Evolutionary conservation across 2,329 filamentous ascomycete genomes (phyloP).

Genomic region (Verticillium isaacii): DNA sequence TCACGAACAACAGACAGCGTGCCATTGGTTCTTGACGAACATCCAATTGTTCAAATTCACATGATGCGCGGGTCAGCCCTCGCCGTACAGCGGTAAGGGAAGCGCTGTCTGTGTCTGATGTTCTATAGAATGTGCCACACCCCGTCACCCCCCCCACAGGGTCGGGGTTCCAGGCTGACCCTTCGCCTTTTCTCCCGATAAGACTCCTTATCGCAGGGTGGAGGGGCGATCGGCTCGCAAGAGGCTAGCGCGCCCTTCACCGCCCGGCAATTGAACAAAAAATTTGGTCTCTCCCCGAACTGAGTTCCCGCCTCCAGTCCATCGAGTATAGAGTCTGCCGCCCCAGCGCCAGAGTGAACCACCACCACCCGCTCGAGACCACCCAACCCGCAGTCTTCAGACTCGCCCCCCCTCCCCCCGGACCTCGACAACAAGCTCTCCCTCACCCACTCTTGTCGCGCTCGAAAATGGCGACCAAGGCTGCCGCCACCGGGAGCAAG

Average conservation of each 20-base stretch:
- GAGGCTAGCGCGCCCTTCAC: conserved; percentile 19
- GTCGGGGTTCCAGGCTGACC: neutral
- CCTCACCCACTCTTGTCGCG: neutral
- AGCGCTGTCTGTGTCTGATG: neutral
- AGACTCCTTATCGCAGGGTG: neutral
- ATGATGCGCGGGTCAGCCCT: too few relatives aligned
- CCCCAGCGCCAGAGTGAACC: neutral
- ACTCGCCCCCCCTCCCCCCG: neutral
- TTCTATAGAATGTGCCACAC: neutral
- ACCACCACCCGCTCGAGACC: neutral
- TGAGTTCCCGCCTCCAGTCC: neutral
- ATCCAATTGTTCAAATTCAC: too few relatives aligned
- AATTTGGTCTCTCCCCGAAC: conserved; percentile 9
- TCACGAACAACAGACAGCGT: too few relatives aligned
- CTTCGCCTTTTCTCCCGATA: neutral
- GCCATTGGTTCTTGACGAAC: too few relatives aligned
- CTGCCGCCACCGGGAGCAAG: conserved; percentile 45
- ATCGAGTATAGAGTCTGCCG: neutral
- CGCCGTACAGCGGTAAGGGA: neutral
- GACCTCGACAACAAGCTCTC: neutral
- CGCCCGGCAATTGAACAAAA: conserved; percentile 28
- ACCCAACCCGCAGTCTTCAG: neutral
- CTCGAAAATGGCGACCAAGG: conserved; percentile 43
- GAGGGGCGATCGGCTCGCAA: neutral
- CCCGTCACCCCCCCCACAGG: neutral